Base-by-base conservation (phyloP, 1,139 yeast species). In the Candida dubliniensis region DNA sequence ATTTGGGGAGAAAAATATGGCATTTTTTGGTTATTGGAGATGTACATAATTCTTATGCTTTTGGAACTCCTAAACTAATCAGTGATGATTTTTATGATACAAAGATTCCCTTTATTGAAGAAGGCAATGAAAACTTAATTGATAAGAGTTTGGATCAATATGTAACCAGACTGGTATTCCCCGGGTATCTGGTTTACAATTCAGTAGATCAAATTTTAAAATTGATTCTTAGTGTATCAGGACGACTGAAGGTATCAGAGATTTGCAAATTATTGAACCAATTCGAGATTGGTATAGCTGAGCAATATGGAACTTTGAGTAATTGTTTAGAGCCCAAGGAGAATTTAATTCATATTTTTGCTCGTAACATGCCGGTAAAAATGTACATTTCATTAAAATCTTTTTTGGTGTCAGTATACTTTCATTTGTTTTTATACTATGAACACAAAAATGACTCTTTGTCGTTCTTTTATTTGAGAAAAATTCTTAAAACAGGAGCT, bases 1-100 rank as follows among this genome's bases (percentile, higher is more conserved):
- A 71, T 52, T 56, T 72, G 15, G 70, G 73, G 57, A 66, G 86
- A 52, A 79, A 78, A 48, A 67, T 79, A 2, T 81, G 85, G 85
- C 69, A 71, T 52, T 58, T 50, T 30, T 45, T 67, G 23, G 51
- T 59, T 2, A 37, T 60, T 23, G 48, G 49, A 33, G 76, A 70
- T 50, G 35, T 61, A 2, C 58, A 63, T 44, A 53, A 58, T 34
- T 61, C 66, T 8, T 64, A 54, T 45, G 43, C 61, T 3, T 65
- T 57, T 47, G 76, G 76, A 2, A 59, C 53, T 24, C 71, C 68
- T 0, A 41, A 54, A 43, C 47, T 51, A 1, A 59, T 64, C 23
- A 44, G 54, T 36, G 46, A 53, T 2, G 48, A 52, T 13, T 54
- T 50, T 35, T 60, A 54, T 46, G 72, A 66, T 51, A 63, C 69